Conservation (phyloP, 345 rosid genomes). For the Acer negundo region DNA sequence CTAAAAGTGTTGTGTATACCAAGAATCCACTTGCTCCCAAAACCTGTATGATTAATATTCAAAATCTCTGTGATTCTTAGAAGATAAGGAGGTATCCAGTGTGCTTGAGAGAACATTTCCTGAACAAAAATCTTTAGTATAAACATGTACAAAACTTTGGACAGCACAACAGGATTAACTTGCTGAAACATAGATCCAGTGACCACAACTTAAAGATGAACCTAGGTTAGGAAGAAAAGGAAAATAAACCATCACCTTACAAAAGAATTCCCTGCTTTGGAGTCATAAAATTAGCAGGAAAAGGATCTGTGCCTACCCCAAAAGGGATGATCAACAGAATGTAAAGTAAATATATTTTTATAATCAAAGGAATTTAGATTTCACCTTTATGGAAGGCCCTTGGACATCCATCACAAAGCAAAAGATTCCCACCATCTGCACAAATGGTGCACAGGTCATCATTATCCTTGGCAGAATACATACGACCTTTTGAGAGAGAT, state of each 20-base stretch:
- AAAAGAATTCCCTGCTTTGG: not conserved
- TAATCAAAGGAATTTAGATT: constrained; percentile 16
- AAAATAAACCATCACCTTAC: not conserved
- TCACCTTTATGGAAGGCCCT: constrained; percentile 95
- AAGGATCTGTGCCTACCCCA: not conserved
- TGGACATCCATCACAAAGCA: constrained; percentile 96
- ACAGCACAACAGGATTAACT: not conserved
- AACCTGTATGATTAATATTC: not conserved
- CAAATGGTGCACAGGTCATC: constrained; percentile 86
- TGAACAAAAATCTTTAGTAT: not conserved
- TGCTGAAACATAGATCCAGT: not conserved
- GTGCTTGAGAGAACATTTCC: not conserved
- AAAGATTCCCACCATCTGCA: constrained; percentile 93
- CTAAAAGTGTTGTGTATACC: not conserved
- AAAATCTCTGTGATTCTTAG: not conserved
- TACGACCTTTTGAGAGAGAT: constrained; percentile 76
- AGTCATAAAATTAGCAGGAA: not conserved
- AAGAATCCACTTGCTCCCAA: not conserved
- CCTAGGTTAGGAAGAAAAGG: not conserved
- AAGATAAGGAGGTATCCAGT: not conserved
- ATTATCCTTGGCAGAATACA: constrained; percentile 74
- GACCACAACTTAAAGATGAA: not conserved
- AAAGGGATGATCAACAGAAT: not conserved
- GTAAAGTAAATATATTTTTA: constrained; percentile 20
- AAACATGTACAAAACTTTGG: not conserved